Base-by-base conservation (phyloP, 1,284 basidiomycete genomes). In the Tilletiaria anomala region DNA sequence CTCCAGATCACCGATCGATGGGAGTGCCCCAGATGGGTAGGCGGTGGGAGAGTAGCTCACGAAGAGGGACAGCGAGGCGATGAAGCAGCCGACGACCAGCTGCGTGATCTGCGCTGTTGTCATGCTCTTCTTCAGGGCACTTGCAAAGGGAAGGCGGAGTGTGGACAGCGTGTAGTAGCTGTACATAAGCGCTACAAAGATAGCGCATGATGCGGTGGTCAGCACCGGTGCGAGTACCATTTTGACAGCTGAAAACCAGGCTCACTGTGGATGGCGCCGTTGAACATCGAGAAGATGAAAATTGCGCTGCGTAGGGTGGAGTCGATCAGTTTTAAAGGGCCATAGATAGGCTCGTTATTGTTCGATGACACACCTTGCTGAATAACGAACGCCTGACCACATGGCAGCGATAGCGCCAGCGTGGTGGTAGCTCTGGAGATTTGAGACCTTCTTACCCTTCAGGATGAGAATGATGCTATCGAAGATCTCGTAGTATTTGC, bases 401-500 rank as follows among this genome's bases (percentile, higher is more conserved):
- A 68, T 66, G 48, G 56, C 61, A 20, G 56, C 41, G 36, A 67
- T 61, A 0, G 61, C 61, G 6, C 62, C 57, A 14, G 57, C 53
- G 45, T 56, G 54, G 40, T 56, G 60, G 39, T 58, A 58, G 18
- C 47, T 47, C 45, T 60, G 57, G 18, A 58, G 42, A 35, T 58
- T 46, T 35, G 53, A 51, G 19, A 65, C 63, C 32, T 62, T 58
- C 47, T 65, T 65, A 18, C 66, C 66, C 51, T 68, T 68, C 39
- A 60, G 50, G 32, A 68, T 56, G 32, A 68, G 56, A 45, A 68
- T 68, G 31, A 61, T 51, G 37, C 53, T 60, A 40, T 67, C 65
- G 35, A 67, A 41, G 18, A 67, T 54, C 41, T 67, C 65, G 56
- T 61, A 67, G 54, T 57, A 68, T 47, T 68, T 68, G 45, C 48